Evolutionary conservation across 768 basidiomycete species (phyloP), one percentile per base, ranked within the genome.

Genomic region (Trametes coccinea): DNA sequence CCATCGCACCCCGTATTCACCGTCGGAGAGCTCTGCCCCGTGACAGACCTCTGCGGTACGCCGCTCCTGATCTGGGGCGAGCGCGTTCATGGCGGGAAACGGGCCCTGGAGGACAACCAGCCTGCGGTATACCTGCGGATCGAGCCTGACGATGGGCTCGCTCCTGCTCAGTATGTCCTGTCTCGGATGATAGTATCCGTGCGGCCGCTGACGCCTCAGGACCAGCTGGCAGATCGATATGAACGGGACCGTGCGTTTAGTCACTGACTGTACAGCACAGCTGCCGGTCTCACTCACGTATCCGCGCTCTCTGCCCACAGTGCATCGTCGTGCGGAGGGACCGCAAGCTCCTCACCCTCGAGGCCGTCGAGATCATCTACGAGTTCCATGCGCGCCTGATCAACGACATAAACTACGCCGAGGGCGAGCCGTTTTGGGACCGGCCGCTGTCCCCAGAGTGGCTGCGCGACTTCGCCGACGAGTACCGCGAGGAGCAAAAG

Each of bases 111-210:
- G 4, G 52, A 49, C 47, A 70, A 70, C 47, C 63, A 67, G 45
- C 60, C 66, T 30, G 69, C 69, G 9, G 67, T 67, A 41, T 70
- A 66, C 51, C 50, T 70, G 17, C 65, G 69, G 29, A 67, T 68
- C 33, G 67, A 68, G 49, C 56, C 62, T 5, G 44, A 64, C 16
- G 22, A 65, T 57, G 69, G 62, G 13, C 55, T 68, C 0, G 69
- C 60, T 6, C 69, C 69, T 7, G 10, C 48, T 14, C 49, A 51
- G 66, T 70, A 49, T 17, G 64, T 22, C 22, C 22, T 22, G 22
- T 22, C 22, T 22, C 22, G 22, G 22, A 22, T 1, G 22, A 22
- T 22, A 22, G 22, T 22, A 22, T 22, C 22, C 22, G 22, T 22
- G 22, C 22, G 22, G 22, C 22, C 1, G 22, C 22, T 22, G 22